Evolutionary conservation across 345 rosid species (phyloP).

Genomic region (Kernera saxatilis): DNA sequence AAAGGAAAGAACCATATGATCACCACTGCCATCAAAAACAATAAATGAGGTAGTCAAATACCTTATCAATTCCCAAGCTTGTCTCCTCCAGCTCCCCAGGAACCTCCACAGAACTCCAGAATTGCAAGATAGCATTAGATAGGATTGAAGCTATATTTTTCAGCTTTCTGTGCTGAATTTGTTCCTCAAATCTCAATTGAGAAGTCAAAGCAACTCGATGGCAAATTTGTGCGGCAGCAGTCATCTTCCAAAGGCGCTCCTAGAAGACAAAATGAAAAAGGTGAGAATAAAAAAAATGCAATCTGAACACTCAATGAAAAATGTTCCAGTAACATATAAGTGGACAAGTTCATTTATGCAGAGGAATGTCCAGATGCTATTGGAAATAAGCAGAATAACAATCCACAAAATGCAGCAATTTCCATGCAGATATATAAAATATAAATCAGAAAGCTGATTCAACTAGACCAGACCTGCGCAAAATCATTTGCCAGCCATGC

Average conservation of each 20-base stretch:
- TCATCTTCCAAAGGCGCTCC: conserved; percentile 99
- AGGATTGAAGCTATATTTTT: conserved; percentile 59
- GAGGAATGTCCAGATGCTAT: not conserved
- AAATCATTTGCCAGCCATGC: conserved; percentile 98
- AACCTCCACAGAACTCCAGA: conserved; percentile 73
- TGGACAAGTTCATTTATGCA: not conserved
- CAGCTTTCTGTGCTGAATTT: conserved; percentile 41
- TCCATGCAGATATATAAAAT: conserved; percentile 3
- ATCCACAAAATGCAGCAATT: conserved; percentile 18
- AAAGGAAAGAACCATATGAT: conserved; percentile 7
- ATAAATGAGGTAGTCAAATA: conserved; percentile 18
- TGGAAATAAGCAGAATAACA: not conserved
- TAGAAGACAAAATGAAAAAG: conserved; percentile 25
- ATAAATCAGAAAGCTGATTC: conserved; percentile 3
- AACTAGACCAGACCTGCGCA: conserved; percentile 66
- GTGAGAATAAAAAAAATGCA: not conserved
- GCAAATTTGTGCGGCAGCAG: conserved; percentile 92
- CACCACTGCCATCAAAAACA: conserved; percentile 9
- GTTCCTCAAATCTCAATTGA: conserved; percentile 53
- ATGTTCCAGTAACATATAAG: conserved; percentile 10
- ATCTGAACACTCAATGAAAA: not conserved
- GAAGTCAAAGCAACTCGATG: conserved; percentile 60
- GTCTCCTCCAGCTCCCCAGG: conserved; percentile 35
- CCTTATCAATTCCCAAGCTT: conserved; percentile 21
- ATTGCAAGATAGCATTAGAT: conserved; percentile 80